Percentiles rank a stretch among this genome's conserved stretches.
These are phyloP conservation scores for Ceratobasidium sp. DNA, from an alignment of 1,284 basidiomycete genomes.

Conservation along the genomic window DNA sequence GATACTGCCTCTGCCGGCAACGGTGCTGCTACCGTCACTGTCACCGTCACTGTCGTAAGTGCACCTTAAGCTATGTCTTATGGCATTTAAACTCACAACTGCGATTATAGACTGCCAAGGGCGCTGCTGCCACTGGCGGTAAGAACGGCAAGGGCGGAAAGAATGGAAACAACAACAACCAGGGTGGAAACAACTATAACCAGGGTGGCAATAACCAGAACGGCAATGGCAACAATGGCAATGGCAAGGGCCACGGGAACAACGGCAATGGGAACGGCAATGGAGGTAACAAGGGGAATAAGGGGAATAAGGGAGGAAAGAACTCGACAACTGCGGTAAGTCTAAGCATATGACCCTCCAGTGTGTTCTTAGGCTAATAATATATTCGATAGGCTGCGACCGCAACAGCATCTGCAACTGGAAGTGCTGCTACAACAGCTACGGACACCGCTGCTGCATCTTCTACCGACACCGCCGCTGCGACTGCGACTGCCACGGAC, in stretches of 20 bases:
- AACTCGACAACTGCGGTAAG: conserved; percentile 21
- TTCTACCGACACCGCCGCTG: background rate
- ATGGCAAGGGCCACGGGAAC: no score
- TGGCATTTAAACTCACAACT: background rate
- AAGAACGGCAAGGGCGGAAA: background rate
- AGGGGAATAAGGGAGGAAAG: conserved; percentile 23
- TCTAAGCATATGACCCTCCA: background rate
- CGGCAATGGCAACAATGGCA: no score
- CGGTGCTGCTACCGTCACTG: conserved; percentile 25
- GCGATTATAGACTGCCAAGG: conserved; percentile 13
- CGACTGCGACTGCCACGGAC: background rate
- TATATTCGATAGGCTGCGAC: background rate
- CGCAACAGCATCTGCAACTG: no score
- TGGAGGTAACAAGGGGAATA: conserved; percentile 1
- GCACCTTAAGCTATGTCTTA: background rate
- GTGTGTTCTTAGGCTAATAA: background rate
- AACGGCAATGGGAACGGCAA: no score
- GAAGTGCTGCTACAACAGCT: no score
- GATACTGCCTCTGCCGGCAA: background rate
- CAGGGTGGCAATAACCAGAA: no score
- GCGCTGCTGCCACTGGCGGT: background rate
- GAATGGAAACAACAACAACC: background rate
- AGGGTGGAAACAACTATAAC: no score
- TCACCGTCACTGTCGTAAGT: conserved; percentile 33
- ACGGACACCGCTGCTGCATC: conserved; percentile 2